Percentiles rank a stretch among this genome's conserved stretches.
Evolutionary conservation across 441 rosid genomes (phyloP).

Genomic region (Corymbia calophylla): DNA sequence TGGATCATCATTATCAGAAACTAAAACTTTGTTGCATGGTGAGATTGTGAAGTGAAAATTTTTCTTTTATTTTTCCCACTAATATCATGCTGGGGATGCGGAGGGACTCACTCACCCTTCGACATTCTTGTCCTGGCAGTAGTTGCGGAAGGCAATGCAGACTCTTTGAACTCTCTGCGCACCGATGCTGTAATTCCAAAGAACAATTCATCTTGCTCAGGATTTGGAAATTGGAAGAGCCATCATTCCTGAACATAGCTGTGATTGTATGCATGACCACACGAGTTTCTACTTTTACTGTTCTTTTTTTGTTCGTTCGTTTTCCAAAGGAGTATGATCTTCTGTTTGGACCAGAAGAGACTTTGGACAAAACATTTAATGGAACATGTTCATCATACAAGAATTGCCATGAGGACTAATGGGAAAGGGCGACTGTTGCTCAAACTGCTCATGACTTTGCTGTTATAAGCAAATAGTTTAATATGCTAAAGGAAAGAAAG

Average conservation of each 20-base stretch:
- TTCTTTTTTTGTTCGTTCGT: neutral
- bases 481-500: neutral
- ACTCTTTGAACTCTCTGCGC: conserved; percentile 57
- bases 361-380: neutral
- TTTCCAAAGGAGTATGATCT: neutral
- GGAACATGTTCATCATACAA: neutral
- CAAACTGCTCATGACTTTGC: neutral
- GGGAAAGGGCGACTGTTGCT: neutral
- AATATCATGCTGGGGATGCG: neutral
- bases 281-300: neutral
- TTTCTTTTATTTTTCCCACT: neutral
- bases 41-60: neutral
- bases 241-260: neutral
- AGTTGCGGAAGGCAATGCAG: conserved; percentile 47
- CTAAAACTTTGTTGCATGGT: neutral
- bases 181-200: conserved; percentile 44
- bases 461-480: neutral
- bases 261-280: neutral
- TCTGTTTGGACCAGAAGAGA: neutral
- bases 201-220: neutral
- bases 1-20: neutral
- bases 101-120: conserved; percentile 39
- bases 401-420: neutral
- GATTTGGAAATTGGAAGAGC: neutral
- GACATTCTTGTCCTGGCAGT: conserved; percentile 40